Conservation (phyloP, 2,329 filamentous ascomycete genomes). For the Lojkania enalia region DNA sequence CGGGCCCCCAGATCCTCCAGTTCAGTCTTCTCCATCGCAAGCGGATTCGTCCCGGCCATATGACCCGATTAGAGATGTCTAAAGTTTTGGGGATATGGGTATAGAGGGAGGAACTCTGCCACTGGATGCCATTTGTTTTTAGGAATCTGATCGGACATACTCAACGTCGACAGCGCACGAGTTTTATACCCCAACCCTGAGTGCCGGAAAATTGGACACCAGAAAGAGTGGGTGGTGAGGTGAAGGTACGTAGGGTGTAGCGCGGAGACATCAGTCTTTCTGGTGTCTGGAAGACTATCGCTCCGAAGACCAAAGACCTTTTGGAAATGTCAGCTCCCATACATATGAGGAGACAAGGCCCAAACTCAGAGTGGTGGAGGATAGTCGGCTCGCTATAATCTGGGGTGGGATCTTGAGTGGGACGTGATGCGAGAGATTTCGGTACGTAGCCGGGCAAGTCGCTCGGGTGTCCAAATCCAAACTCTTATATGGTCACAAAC, state of each 20-base stretch:
- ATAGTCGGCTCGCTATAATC: background rate
- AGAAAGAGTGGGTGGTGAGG: background rate
- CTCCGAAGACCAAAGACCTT: constrained; percentile 1
- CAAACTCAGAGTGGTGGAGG: background rate
- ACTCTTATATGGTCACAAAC: background rate
- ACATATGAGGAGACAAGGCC: background rate
- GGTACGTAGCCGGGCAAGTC: background rate
- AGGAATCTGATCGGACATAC: constrained; percentile 4
- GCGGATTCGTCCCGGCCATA: constrained; percentile 40
- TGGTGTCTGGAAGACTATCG: constrained; percentile 9
- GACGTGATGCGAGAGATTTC: background rate
- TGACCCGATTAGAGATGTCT: constrained; percentile 44
- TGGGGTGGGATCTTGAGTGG: background rate
- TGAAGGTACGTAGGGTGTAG: constrained; percentile 10
- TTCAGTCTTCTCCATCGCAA: constrained; percentile 33
- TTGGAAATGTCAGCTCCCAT: no score
- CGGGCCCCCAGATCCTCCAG: constrained; percentile 33
- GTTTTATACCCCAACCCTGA: constrained; percentile 5
- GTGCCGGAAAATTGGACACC: constrained; percentile 5
- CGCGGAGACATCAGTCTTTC: constrained; percentile 3
- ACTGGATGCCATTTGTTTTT: constrained; percentile 16
- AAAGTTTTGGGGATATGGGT: constrained; percentile 12
- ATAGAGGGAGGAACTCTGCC: constrained; percentile 21
- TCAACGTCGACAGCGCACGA: constrained; percentile 5
- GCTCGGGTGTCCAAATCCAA: background rate